Base-by-base conservation (phyloP, 176 grass and related monocot species). In the Lolium rigidum region DNA sequence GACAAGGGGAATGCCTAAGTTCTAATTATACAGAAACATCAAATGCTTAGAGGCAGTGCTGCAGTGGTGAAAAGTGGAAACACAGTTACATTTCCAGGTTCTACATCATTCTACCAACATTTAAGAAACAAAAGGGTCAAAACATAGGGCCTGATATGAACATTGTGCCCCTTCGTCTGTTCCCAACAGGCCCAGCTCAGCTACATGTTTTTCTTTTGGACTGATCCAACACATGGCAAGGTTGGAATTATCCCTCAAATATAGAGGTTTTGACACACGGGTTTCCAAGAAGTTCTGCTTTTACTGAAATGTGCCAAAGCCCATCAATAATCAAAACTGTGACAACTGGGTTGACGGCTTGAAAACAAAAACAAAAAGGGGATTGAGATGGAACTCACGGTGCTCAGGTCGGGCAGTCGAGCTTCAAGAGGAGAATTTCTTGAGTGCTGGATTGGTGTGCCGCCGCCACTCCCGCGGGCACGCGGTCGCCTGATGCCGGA, bases 341-440 rank as follows among this genome's bases (percentile, higher is more conserved):
- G 43, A 5, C 39, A 70, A 44, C 38, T 70, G 38, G 37, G 15
- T 44, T 70, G 38, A 20, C 18, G 17, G 38, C 47, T 47, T 46
- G 39, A 46, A 71, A 71, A 46, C 20, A 21, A 46, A 72, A 21
- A 71, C 9, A 3, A n/a, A 44, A 21, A 46, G 39, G 39, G 39
- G 39, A 7, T 71, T 71, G 4, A n/a, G 21, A 71, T 46, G 20
- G 17, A 71, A 71, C 69, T 71, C 69, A 71, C 69, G 39, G 69
- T 71, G 69, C 39, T 71, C 39, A 44, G 69, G 10, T n/a, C 39
- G 18, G 69, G 20, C 39, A 71, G 10, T 71, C 39, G 20, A 71
- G 18, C 39, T 70, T 70, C 8, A 70, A 22, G 21, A 71, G 0
- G 68, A 71, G 69, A 21, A 43, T 9, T 71, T 2, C 69, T 10